Conservation (phyloP, 768 basidiomycete species). For the Collybia sp. region DNA sequence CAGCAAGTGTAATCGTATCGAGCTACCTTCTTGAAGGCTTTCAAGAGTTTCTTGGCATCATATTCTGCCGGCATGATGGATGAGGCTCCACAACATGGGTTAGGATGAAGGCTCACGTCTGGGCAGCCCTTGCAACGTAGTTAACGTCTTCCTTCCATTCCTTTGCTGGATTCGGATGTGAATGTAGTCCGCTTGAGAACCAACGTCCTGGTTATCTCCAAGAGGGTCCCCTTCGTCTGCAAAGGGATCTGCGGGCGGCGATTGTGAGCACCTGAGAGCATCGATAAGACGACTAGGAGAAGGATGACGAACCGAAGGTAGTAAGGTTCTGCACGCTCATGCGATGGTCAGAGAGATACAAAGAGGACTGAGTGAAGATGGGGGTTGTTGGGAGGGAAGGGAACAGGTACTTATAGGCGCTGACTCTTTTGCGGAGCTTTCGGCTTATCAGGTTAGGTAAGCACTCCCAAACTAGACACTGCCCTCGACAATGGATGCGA, state of each 20-base stretch:
- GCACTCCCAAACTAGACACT: neutral
- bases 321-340: constrained; percentile 94
- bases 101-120: constrained; percentile 54
- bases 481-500: constrained; percentile 8
- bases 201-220: constrained; percentile 67
- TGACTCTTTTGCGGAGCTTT: constrained; percentile 18
- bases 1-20: constrained; percentile 5
- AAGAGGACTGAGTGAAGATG: constrained; percentile 43
- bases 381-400: constrained; percentile 25
- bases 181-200: constrained; percentile 79
- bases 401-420: constrained; percentile 16
- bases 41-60: constrained; percentile 96
- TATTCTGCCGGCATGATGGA: constrained; percentile 56
- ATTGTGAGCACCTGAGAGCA: constrained; percentile 4
- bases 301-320: constrained; percentile 59
- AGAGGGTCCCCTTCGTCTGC: constrained; percentile 90
- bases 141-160: constrained; percentile 98
- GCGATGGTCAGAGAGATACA: constrained; percentile 53
- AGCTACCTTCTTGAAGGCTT: constrained; percentile 95
- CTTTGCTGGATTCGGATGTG: constrained; percentile 98
- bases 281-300: constrained; percentile 13
- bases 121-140: constrained; percentile 93
- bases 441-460: constrained; percentile 18
- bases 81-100: constrained; percentile 1
- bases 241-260: constrained; percentile 73